Base-by-base conservation (phyloP, 2,329 filamentous ascomycete species). In the Remersonia thermophila region DNA sequence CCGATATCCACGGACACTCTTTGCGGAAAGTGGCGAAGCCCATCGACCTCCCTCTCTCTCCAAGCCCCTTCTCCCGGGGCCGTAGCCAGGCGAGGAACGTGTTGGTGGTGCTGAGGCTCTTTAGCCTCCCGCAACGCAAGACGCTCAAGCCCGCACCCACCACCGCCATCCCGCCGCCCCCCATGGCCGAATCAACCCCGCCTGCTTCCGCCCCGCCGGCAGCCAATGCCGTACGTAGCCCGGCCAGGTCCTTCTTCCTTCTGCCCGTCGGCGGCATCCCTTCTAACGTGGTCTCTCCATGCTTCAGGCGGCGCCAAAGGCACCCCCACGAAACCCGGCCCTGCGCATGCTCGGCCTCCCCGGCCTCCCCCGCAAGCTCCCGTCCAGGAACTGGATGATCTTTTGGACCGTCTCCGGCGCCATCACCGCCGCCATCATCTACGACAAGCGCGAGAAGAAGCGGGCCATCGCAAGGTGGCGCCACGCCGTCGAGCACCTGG, bases 371-470 rank as follows among this genome's bases (percentile, higher is more conserved):
- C 71, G 78, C 49, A 85, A 77, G 59, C 75, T 98, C 13, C 91
- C 91, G 7, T 96, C 89, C 13, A 82, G 91, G 43, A 96, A 96
- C 58, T 98, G 91, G 91, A 76, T 91, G 62, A 95, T 98, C 52
- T 98, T 98, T 64, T 77, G 87, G 59, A 69, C 80, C 32, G 58
- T 96, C 37, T 80, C 80, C 9, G 79, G 79, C 36, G 74, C 83
- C 32, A 81, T 94, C 54, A 76, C 83, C 5, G 77, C 74, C 12
- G 82, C 85, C 35, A 70, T 96, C 38, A 72, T 91, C 54, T 95
- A 98, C 66, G 91, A 98, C 61, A 84, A 84, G 53, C 79, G 83
- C 41, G 80, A 96, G 62, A 94, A 89, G 67, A 83, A 79, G 51
- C 77, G 78, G 43, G 78, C 79, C 36, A 89, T 91, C 38, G 72